Percentiles rank a stretch among this genome's conserved stretches.
Conservation (phyloP, 345 rosid species). For the Iberis pinnata region DNA sequence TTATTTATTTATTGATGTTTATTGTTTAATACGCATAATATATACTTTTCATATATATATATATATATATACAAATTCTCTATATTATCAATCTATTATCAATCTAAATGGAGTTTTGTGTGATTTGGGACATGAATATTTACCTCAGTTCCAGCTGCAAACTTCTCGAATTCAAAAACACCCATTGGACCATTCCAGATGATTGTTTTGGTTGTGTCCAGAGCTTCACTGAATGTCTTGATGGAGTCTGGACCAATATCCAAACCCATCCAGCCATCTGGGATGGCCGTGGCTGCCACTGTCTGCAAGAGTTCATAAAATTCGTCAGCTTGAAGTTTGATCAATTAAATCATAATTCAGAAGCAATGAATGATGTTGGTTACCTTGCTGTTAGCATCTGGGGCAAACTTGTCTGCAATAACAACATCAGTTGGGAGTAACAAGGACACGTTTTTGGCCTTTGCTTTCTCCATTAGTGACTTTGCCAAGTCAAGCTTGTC, state of each 20-base stretch:
- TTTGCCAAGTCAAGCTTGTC: constrained; percentile 75
- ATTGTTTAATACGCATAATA: no score
- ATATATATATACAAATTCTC: no score
- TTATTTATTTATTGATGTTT: no score
- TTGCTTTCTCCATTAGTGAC: constrained; percentile 70
- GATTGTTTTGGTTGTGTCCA: constrained; percentile 75
- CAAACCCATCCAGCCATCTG: constrained; percentile 97
- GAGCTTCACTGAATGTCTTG: constrained; percentile 62
- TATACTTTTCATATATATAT: no score
- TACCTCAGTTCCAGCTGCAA: constrained; percentile 85
- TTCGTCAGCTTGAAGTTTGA: no score
- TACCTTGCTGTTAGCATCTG: constrained; percentile 93
- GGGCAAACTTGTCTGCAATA: constrained; percentile 81
- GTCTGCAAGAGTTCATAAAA: constrained; percentile 38
- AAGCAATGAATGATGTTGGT: neutral
- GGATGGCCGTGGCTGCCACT: constrained; percentile 70
- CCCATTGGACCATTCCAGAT: constrained; percentile 99
- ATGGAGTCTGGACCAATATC: constrained; percentile 77
- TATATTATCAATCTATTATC: no score
- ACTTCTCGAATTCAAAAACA: constrained; percentile 85
- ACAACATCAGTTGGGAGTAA: constrained; percentile 78
- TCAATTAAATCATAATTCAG: neutral
- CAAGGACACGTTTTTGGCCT: constrained; percentile 71
- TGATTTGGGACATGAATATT: no score
- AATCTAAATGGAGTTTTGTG: no score